Evolutionary conservation across 139 green algal species (phyloP), one percentile per base, ranked within the genome.

Genomic region (Choricystis sp.): DNA sequence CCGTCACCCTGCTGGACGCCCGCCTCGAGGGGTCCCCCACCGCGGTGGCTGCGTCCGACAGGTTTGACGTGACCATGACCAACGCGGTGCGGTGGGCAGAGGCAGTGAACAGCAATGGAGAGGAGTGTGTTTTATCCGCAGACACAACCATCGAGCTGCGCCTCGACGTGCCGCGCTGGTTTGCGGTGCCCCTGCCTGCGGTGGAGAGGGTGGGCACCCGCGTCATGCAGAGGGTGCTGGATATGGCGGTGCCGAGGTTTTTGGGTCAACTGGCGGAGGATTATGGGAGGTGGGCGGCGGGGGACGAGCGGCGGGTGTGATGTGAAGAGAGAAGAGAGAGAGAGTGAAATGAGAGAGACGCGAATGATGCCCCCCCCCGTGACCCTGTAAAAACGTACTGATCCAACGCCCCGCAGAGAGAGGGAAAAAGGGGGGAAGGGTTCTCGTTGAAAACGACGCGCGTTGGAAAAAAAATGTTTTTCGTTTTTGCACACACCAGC

Each of bases 221-320:
- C 1, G 72, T 90, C 55, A 83, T 94, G 80, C 69, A 78, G 58
- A 61, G 65, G 23, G 78, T 89, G 31, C 74, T 94, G 16, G 74
- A 78, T 40, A 72, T 69, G 5, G 79, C 81, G 62, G 82, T 94
- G 61, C 86, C 86, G 1, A 70, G 81, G 3, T 94, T 94, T 71
- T 63, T 94, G 70, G 57, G 70, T 58, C 86, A 94, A 74, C 79
- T 94, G 30, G 62, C 76, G 19, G 68, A 56, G 2, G 86, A 94
- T 63, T 94, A 94, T 65, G 56, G 65, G 56, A 48, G 68, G 1
- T 94, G 86, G 86, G 84, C 86, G 3, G 61, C 65, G 0, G 86
- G 86, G 0, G 83, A 89, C 58, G 64, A 78, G 23, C 83, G 72
- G 3, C 69, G 81, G 23, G n/a, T n/a, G n/a, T n/a, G n/a, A n/a